Evolutionary conservation across 768 basidiomycete species (phyloP), one percentile per base, ranked within the genome.

Genomic region (Cystofilobasidium capitatum): DNA sequence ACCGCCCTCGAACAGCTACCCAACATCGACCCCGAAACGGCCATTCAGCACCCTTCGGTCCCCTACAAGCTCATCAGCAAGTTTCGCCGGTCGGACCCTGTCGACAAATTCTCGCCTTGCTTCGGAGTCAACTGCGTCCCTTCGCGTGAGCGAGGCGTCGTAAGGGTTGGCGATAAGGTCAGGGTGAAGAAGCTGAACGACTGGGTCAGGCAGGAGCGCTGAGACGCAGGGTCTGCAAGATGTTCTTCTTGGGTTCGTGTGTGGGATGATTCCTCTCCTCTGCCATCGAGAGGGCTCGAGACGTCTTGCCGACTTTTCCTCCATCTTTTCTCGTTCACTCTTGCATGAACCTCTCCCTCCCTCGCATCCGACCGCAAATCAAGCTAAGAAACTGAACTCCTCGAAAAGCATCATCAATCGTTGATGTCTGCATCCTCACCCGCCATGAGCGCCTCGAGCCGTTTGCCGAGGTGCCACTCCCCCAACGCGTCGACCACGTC

Each of bases 361-460:
- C n/a, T n/a, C n/a, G n/a, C n/a, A n/a, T n/a, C n/a, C n/a, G n/a
- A n/a, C n/a, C n/a, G n/a, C n/a, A n/a, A n/a, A n/a, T n/a, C n/a
- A n/a, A n/a, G n/a, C n/a, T n/a, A n/a, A n/a, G n/a, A n/a, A n/a
- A n/a, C n/a, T n/a, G n/a, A n/a, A n/a, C n/a, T n/a, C n/a, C n/a
- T n/a, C n/a, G n/a, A n/a, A n/a, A n/a, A n/a, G n/a, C n/a, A n/a
- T n/a, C n/a, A n/a, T n/a, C n/a, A 77, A 22, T 75, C 71, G 36
- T 76, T 72, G 57, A 75, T 35, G 57, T 77, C 77, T 35, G 44
- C 40, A 31, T 76, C 76, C 24, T 74, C 75, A 1, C 73, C 74
- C 39, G 74, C 71, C 31, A 80, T 65, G 20, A 80, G 62, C 35
- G 72, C 72, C 62, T 78, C 75, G 62, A 80, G 69, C 66, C 77